Conservation (phyloP, 2,329 filamentous ascomycete genomes). For the Rutstroemia sydowiana region DNA sequence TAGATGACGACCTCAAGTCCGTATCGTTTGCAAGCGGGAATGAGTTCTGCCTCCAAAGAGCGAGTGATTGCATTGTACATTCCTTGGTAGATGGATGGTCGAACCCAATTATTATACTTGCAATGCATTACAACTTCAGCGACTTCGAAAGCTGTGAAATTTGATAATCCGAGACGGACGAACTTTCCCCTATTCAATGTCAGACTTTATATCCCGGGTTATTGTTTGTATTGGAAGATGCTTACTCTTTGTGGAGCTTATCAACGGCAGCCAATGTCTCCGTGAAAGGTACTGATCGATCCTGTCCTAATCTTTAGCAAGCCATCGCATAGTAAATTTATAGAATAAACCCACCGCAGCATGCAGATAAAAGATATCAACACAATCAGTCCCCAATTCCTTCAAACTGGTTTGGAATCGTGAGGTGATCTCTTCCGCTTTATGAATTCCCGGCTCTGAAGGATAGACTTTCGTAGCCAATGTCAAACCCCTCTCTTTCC, state of each 20-base stretch:
- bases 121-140: conserved; percentile 77
- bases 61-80: conserved; percentile 82
- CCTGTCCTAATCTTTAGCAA: conserved; percentile 24
- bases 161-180: conserved; percentile 69
- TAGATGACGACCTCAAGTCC: conserved; percentile 74
- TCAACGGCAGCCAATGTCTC: conserved; percentile 74
- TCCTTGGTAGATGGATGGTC: conserved; percentile 63
- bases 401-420: conserved; percentile 61
- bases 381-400: conserved; percentile 63
- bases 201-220: conserved; percentile 25
- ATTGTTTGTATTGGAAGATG: not conserved
- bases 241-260: conserved; percentile 62
- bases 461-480: conserved; percentile 79
- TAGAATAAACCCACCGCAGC: conserved; percentile 39
- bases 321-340: not conserved
- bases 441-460: conserved; percentile 48
- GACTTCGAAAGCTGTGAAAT: conserved; percentile 82
- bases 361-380: conserved; percentile 77
- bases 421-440: conserved; percentile 54
- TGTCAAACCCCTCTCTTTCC: conserved; percentile 71
- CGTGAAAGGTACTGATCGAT: conserved; percentile 63
- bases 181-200: conserved; percentile 57
- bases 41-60: conserved; percentile 66
- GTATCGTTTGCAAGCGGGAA: conserved; percentile 67
- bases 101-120: conserved; percentile 72